A percentile compares a stretch with the other conserved stretches of the same genome.
These are phyloP conservation scores for Gaertneriomyces sp. DNA, from an alignment of 192 early-diverging fungal genomes.

Conservation along the genomic window DNA sequence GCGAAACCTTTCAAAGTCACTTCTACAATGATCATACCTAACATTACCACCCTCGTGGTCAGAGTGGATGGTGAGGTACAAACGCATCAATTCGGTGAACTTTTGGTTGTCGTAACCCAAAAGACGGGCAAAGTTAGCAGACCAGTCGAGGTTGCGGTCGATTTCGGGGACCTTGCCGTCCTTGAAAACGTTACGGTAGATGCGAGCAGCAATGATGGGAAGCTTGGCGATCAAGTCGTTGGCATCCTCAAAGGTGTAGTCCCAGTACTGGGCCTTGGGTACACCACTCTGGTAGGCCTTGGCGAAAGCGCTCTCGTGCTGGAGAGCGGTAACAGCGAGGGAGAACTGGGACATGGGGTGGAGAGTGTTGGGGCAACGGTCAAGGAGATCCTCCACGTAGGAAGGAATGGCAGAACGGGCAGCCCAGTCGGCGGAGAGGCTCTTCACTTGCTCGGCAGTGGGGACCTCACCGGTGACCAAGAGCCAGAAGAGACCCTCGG, in stretches of 20 bases:
- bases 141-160: conserved; percentile 87
- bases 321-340: conserved; percentile 93
- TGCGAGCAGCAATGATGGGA: conserved; percentile 91
- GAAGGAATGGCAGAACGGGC: conserved; percentile 86
- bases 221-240: conserved; percentile 99
- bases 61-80: conserved; percentile 99
- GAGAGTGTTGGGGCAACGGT: conserved; percentile 96
- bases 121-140: conserved; percentile 90
- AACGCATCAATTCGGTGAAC: conserved; percentile 97
- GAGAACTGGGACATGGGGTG: conserved; percentile 99
- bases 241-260: conserved; percentile 91
- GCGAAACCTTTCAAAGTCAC: neutral
- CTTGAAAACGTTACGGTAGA: conserved; percentile 99
- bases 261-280: conserved; percentile 95
- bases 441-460: conserved; percentile 83
- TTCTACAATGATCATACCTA: conserved; percentile 38
- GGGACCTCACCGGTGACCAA: conserved; percentile 97
- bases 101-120: conserved; percentile 85
- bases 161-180: conserved; percentile 88
- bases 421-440: conserved; percentile 93
- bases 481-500: conserved; percentile 98
- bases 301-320: conserved; percentile 94
- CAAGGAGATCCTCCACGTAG: conserved; percentile 96
- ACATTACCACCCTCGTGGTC: conserved; percentile 99
- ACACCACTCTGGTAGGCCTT: conserved; percentile 94